phyloP scores from a whole-genome alignment of 1,139 yeast species.

The Zygosaccharomyces pseudobailii region DNA sequence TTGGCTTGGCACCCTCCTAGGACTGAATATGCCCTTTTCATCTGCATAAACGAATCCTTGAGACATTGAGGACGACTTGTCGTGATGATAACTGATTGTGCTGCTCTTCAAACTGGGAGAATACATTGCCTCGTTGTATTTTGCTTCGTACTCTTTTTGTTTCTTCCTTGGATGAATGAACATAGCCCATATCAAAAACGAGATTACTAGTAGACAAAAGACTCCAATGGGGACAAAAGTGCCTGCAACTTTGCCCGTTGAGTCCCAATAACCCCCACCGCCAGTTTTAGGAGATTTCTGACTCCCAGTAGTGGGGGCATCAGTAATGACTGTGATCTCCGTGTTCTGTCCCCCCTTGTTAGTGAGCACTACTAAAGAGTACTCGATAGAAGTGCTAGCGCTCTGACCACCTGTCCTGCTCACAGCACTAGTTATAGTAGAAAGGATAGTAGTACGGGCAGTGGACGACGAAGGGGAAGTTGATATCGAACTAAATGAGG shows the following conservation, averaged over 20 bases:
- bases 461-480: conserved; percentile 5
- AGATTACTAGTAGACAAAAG: conserved; percentile 25
- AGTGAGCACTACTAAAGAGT: conserved; percentile 9
- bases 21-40: conserved; percentile 21
- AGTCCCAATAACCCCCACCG: conserved; percentile 31
- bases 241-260: conserved; percentile 39
- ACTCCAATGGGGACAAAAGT: conserved; percentile 38
- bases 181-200: conserved; percentile 25
- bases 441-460: conserved; percentile 6
- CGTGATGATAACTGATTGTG: conserved; percentile 8
- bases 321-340: conserved; percentile 1
- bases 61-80: conserved; percentile 13
- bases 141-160: conserved; percentile 26
- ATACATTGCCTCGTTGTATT: conserved; percentile 22
- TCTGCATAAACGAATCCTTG: conserved; percentile 22
- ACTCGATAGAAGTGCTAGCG: conserved; percentile 6
- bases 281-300: conserved; percentile 3
- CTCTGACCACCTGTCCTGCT: not conserved
- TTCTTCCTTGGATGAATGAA: conserved; percentile 21
- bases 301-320: conserved; percentile 2
- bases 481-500: not conserved
- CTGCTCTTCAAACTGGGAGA: conserved; percentile 12
- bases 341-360: conserved; percentile 3
- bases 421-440: conserved; percentile 4
- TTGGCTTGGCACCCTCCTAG: conserved; percentile 9